These are phyloP conservation scores for Solanum chiquidenum DNA, from an alignment of 257 asterid species.

Conservation along the genomic window DNA sequence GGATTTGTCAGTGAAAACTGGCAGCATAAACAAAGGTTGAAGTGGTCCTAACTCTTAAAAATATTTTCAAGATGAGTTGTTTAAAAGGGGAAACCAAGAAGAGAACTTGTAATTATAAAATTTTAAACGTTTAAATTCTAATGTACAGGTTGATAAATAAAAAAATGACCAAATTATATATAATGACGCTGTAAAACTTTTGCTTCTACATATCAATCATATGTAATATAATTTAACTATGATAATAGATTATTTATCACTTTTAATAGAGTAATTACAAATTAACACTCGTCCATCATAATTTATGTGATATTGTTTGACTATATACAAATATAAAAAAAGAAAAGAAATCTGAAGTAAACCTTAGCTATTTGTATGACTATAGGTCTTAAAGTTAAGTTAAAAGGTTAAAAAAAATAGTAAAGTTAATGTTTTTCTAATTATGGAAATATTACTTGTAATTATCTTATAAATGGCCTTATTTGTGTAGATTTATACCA, in stretches of 20 bases:
- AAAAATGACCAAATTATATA: not conserved
- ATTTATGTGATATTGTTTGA: not conserved
- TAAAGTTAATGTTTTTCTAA: not conserved
- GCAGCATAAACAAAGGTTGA: not conserved
- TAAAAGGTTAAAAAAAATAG: not conserved
- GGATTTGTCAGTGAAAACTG: not conserved
- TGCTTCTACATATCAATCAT: too few species aligned
- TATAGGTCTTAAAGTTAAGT: too few species aligned
- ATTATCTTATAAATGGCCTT: not conserved
- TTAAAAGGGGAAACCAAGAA: not conserved
- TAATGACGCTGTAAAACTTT: not conserved
- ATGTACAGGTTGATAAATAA: not conserved
- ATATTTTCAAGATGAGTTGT: not conserved
- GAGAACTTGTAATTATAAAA: not conserved
- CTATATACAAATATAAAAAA: too few species aligned
- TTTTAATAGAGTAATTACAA: not conserved
- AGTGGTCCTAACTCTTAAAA: not conserved
- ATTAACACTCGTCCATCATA: accelerated
- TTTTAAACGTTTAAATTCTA: not conserved
- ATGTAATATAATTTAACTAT: not conserved
- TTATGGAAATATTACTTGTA: not conserved
- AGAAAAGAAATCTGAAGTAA: too few species aligned
- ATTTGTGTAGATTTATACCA: not conserved
- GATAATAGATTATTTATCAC: not conserved
- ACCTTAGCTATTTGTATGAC: too few species aligned